Conservation (phyloP, 192 early-diverging fungal genomes). For the Coemansia nantahalensis region DNA sequence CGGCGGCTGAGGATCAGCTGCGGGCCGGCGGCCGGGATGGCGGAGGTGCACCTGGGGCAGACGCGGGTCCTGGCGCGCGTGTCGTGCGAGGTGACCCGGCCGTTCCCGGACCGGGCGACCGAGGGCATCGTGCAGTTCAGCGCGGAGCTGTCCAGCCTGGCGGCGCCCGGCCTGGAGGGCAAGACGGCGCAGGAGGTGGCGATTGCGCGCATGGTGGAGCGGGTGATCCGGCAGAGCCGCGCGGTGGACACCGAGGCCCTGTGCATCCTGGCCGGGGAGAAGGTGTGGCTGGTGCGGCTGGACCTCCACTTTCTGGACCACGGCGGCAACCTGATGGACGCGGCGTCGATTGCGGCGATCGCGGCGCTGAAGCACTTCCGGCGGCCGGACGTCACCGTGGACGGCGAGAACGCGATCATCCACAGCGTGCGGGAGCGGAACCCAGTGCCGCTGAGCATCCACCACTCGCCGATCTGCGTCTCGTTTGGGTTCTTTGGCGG, state of each 20-base stretch:
- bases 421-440: constrained; percentile 83
- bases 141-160: constrained; percentile 88
- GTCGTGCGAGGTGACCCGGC: constrained; percentile 66
- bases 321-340: constrained; percentile 92
- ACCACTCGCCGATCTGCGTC: constrained; percentile 92
- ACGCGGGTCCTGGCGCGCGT: constrained; percentile 76
- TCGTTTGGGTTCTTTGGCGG: constrained; percentile 93
- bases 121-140: constrained; percentile 87
- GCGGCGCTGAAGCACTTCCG: constrained; percentile 87
- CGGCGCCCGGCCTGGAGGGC: constrained; percentile 68
- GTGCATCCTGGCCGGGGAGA: constrained; percentile 94
- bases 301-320: constrained; percentile 93
- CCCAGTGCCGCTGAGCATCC: constrained; percentile 91
- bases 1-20: constrained; percentile 64
- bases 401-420: constrained; percentile 83
- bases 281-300: constrained; percentile 91
- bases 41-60: constrained; percentile 78
- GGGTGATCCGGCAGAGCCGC: constrained; percentile 73
- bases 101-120: constrained; percentile 71
- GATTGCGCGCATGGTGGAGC: constrained; percentile 84
- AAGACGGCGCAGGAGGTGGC: constrained; percentile 80
- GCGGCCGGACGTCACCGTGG: constrained; percentile 92
- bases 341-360: constrained; percentile 86
- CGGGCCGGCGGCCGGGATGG: constrained; percentile 68
- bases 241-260: constrained; percentile 96